phyloP scores from a whole-genome alignment of 345 rosid genomes.

The Angophora floribunda region DNA sequence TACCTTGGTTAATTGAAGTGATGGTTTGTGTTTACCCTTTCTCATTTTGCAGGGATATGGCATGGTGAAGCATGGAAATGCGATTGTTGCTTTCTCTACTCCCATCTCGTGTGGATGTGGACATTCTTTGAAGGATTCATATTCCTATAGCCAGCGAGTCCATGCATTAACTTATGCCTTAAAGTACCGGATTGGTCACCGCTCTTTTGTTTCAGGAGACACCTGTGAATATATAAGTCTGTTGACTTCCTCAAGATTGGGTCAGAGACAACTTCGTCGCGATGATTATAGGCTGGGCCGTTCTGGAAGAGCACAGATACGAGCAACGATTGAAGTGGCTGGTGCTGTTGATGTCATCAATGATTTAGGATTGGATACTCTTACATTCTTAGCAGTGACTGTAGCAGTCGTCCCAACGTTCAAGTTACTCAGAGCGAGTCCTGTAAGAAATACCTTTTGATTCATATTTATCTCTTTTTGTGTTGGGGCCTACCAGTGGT shows the following conservation, averaged over 20 bases:
- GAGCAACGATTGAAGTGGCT: conserved; percentile 60
- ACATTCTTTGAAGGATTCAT: conserved; percentile 8
- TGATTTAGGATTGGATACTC: conserved; percentile 91
- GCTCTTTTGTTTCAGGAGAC: conserved; percentile 17
- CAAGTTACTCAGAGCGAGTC: conserved; percentile 79
- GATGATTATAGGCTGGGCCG: conserved; percentile 15
- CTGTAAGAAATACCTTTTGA: conserved; percentile 37
- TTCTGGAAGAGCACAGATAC: conserved; percentile 20
- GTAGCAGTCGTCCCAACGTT: conserved; percentile 84
- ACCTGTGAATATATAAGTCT: conserved; percentile 10
- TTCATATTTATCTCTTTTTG: not conserved
- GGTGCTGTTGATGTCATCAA: conserved; percentile 84
- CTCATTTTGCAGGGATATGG: conserved; percentile 39
- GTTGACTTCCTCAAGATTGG: conserved; percentile 9
- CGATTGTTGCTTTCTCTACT: conserved; percentile 4
- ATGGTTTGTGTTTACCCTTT: not conserved
- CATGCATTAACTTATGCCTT: conserved; percentile 6
- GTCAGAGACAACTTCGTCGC: conserved; percentile 17
- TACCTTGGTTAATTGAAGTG: not conserved
- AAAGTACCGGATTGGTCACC: conserved; percentile 12
- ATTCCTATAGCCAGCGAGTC: conserved; percentile 6
- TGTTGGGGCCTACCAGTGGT: not conserved
- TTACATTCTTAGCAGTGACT: conserved; percentile 87
- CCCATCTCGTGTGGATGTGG: conserved; percentile 17
- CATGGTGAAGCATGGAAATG: conserved; percentile 20